Conservation (phyloP, 768 basidiomycete species). For the Neoboletus brunneissimus region DNA sequence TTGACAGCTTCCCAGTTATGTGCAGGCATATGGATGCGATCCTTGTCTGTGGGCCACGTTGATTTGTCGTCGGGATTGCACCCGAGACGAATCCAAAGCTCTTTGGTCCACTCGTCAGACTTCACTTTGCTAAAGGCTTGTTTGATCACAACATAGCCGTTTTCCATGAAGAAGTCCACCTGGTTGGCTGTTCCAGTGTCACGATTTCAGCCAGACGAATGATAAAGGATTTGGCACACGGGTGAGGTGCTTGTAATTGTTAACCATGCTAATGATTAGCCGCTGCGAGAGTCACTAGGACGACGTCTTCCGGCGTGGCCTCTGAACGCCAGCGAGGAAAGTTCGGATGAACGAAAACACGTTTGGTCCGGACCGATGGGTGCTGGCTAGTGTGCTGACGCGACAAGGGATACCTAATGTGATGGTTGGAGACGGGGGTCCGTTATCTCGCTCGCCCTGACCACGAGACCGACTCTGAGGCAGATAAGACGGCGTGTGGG, state of each 20-base stretch:
- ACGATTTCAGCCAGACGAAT: not conserved
- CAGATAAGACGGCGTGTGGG: not conserved
- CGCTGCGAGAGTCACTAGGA: not conserved
- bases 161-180: slow-evolving; percentile 53
- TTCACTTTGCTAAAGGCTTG: slow-evolving; percentile 52
- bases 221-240: not conserved
- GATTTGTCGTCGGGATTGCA: slow-evolving; percentile 52
- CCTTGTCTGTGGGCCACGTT: slow-evolving; percentile 46
- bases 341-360: not conserved
- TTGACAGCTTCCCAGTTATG: slow-evolving; percentile 40
- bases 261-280: not conserved
- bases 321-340: not conserved
- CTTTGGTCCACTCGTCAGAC: slow-evolving; percentile 44
- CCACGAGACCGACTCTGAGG: not conserved
- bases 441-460: not conserved
- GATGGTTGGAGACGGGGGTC: not conserved
- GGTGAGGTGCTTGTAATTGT: not conserved
- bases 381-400: not conserved
- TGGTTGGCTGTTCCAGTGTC: slow-evolving; percentile 28
- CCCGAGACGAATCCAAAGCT: slow-evolving; percentile 53
- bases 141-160: slow-evolving; percentile 55
- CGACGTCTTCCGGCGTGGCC: not conserved
- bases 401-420: not conserved
- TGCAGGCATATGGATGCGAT: slow-evolving; percentile 56
- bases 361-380: not conserved